These are phyloP conservation scores for Ascochyta koolunga DNA, from an alignment of 2,329 filamentous ascomycete species.

Conservation along the genomic window DNA sequence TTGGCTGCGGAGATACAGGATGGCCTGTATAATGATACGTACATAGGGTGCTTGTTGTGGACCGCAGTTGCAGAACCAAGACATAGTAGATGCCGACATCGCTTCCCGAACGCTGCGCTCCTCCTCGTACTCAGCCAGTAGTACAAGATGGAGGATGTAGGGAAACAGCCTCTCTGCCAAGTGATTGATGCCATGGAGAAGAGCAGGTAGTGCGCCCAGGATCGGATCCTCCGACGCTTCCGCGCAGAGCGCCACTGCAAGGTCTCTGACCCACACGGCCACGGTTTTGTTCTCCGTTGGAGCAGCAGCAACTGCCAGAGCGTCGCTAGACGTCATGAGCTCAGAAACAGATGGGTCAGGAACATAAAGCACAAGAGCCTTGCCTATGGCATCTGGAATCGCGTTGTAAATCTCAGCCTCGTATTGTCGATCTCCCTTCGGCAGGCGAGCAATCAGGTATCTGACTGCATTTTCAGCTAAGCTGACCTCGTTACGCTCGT, in stretches of 20 bases:
- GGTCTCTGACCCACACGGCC: constrained; percentile 64
- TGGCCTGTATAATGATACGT: constrained; percentile 74
- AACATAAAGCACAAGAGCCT: constrained; percentile 34
- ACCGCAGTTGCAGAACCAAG: constrained; percentile 64
- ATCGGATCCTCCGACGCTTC: constrained; percentile 67
- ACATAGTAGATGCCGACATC: constrained; percentile 69
- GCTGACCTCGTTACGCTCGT: constrained; percentile 50
- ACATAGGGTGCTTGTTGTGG: constrained; percentile 64
- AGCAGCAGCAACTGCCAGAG: constrained; percentile 25
- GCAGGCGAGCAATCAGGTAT: constrained; percentile 37
- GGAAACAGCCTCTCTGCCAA: constrained; percentile 80
- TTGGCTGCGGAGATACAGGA: constrained; percentile 89
- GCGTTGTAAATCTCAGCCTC: constrained; percentile 37
- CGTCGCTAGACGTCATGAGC: constrained; percentile 10
- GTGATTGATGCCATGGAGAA: constrained; percentile 69
- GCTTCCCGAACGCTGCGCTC: constrained; percentile 61
- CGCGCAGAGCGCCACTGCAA: constrained; percentile 63
- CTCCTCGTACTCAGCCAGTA: constrained; percentile 70
- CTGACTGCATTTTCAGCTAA: constrained; percentile 52
- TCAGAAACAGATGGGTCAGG: constrained; percentile 18
- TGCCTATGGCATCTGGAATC: constrained; percentile 38
- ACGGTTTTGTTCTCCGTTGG: constrained; percentile 27
- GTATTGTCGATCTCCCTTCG: constrained; percentile 27
- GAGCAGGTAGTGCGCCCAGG: constrained; percentile 69
- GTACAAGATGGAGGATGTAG: constrained; percentile 81